Percentiles rank a stretch among this genome's conserved stretches.
Evolutionary conservation across 2,329 filamentous ascomycete species (phyloP).

Genomic region (Cryoendolithus antarcticus): DNA sequence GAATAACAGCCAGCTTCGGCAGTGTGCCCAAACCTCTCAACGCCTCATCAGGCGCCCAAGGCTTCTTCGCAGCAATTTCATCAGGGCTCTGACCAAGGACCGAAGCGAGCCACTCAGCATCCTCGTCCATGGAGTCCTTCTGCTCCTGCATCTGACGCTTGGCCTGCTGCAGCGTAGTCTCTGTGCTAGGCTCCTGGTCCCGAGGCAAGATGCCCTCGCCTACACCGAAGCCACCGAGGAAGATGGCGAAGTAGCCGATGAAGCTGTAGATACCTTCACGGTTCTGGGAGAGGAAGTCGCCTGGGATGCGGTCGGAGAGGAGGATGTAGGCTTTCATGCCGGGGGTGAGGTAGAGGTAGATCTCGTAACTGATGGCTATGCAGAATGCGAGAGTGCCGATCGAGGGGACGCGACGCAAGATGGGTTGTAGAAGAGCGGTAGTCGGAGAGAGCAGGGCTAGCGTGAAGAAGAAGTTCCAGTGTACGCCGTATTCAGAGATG

Average conservation of each 20-base stretch:
- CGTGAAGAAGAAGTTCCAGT: slow-evolving; percentile 99
- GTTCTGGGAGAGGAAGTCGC: slow-evolving; percentile 72
- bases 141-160: slow-evolving; percentile 1
- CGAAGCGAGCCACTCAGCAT: slow-evolving; percentile 25
- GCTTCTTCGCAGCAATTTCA: slow-evolving; percentile 6
- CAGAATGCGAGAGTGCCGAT: slow-evolving; percentile 63
- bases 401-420: slow-evolving; percentile 58
- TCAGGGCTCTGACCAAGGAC: slow-evolving; percentile 15
- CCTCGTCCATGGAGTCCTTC: slow-evolving; percentile 19
- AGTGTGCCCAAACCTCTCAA: slow-evolving; percentile 3
- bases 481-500: slow-evolving; percentile 91
- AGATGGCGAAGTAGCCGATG: slow-evolving; percentile 85
- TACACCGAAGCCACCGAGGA: slow-evolving; percentile 73
- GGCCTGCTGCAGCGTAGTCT: slow-evolving; percentile 5
- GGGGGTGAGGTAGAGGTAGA: slow-evolving; percentile 57
- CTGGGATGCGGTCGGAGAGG: slow-evolving; percentile 55
- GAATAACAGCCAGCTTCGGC: slow-evolving; percentile 23
- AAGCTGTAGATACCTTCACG: slow-evolving; percentile 94
- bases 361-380: slow-evolving; percentile 59
- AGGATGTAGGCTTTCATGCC: slow-evolving; percentile 68
- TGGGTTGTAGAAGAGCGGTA: slow-evolving; percentile 67
- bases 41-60: slow-evolving; percentile 5
- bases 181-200: slow-evolving; percentile 15
- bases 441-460: slow-evolving; percentile 80
- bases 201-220: slow-evolving; percentile 68